Evolutionary conservation across 225 moss, liverwort and hornwort genomes (phyloP).

Genomic region (Polytrichum commune): DNA sequence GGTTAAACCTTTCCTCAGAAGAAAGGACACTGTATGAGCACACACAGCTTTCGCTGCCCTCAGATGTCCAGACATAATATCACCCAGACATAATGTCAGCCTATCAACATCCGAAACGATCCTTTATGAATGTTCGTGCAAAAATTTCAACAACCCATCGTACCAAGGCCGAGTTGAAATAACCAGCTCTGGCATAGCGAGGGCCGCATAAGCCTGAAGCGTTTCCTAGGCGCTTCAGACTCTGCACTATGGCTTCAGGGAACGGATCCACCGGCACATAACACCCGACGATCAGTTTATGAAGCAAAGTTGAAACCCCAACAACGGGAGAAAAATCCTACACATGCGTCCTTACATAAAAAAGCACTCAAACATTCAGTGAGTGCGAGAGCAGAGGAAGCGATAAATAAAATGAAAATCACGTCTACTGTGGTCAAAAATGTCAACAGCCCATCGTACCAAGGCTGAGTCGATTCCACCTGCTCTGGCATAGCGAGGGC

Average conservation of each 20-base stretch:
- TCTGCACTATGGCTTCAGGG: slow-evolving; percentile 33
- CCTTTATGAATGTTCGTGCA: too few relatives aligned
- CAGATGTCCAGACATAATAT: slow-evolving; percentile 46
- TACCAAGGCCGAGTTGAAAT: slow-evolving; percentile 12
- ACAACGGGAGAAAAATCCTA: too few relatives aligned
- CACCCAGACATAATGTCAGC: slow-evolving; percentile 40
- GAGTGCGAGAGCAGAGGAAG: too few relatives aligned
- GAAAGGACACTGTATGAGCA: slow-evolving; percentile 17
- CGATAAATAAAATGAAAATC: too few relatives aligned
- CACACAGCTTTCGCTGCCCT: slow-evolving; percentile 10
- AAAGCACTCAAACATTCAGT: too few relatives aligned
- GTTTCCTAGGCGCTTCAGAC: slow-evolving; percentile 28
- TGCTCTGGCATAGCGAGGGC: slow-evolving; percentile 28
- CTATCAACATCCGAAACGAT: not conserved
- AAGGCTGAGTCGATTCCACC: not conserved
- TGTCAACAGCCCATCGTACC: slow-evolving; percentile 20
- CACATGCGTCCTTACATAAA: too few relatives aligned
- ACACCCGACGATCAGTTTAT: slow-evolving; percentile 17
- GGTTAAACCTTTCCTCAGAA: slow-evolving; percentile 11
- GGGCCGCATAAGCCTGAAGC: slow-evolving; percentile 19
- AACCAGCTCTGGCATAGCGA: slow-evolving; percentile 19
- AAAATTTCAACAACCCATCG: slow-evolving; percentile 8
- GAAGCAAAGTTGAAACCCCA: slow-evolving; percentile 3
- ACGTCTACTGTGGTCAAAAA: too few relatives aligned
- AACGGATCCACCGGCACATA: slow-evolving; percentile 24